Evolutionary conservation across 2,329 filamentous ascomycete genomes (phyloP).

Genomic region (Xylaria sp.): DNA sequence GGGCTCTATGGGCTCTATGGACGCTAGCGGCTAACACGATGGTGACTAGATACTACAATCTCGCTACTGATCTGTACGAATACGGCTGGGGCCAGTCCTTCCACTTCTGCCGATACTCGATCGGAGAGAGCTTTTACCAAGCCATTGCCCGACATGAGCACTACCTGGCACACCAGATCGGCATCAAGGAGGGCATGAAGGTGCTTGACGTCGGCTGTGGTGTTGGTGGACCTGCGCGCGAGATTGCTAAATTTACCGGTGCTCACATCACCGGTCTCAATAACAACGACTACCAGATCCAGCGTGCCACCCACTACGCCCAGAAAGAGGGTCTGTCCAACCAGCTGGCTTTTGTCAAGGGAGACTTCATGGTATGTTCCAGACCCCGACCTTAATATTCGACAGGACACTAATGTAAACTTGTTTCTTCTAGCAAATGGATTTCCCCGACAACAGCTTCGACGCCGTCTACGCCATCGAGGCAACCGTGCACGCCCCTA

Average conservation of each 20-base stretch:
- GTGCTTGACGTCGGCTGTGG: slow-evolving; percentile 97
- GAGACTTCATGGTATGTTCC: slow-evolving; percentile 88
- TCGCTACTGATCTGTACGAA: slow-evolving; percentile 96
- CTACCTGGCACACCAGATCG: slow-evolving; percentile 91
- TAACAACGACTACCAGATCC: slow-evolving; percentile 99
- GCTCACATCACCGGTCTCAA: slow-evolving; percentile 91
- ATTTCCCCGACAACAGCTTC: slow-evolving; percentile 90
- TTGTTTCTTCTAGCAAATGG: slow-evolving; percentile 81
- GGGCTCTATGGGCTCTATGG: not conserved
- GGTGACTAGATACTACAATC: slow-evolving; percentile 85
- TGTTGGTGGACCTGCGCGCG: slow-evolving; percentile 92
- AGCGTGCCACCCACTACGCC: slow-evolving; percentile 89
- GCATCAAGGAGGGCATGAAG: slow-evolving; percentile 85
- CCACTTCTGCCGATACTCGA: slow-evolving; percentile 95
- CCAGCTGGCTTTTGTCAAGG: slow-evolving; percentile 89
- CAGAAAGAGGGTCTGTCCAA: slow-evolving; percentile 81
- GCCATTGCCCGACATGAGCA: slow-evolving; percentile 97
- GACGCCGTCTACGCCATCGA: slow-evolving; percentile 98
- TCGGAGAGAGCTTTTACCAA: slow-evolving; percentile 87
- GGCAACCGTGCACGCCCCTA: slow-evolving; percentile 93
- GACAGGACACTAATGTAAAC: slow-evolving; percentile 15
- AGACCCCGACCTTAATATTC: too few relatives aligned
- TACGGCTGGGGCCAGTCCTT: slow-evolving; percentile 97
- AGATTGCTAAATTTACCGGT: slow-evolving; percentile 96
- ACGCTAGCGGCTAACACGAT: slow-evolving; percentile 10